Conservation (phyloP, 208 protist genomes). For the Vickermania spadyakhi region DNA sequence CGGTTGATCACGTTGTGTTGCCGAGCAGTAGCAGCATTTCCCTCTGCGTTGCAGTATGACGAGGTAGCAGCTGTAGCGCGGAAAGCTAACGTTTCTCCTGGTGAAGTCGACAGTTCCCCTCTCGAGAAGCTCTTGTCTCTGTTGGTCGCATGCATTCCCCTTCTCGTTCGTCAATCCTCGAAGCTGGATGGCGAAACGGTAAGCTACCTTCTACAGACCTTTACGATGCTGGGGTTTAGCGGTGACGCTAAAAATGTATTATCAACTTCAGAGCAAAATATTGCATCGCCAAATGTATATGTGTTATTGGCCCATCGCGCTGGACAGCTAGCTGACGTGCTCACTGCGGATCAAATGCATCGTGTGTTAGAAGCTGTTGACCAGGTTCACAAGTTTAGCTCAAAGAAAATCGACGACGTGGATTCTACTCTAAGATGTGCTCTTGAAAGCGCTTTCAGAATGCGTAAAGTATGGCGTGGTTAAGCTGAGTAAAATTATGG, state of each 20-base stretch:
- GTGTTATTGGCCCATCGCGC: slow-evolving; percentile 40
- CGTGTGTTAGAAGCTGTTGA: slow-evolving; percentile 52
- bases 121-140: neutral
- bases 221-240: slow-evolving; percentile 35
- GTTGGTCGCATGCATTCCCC: slow-evolving; percentile 34
- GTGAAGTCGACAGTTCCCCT: too few species aligned
- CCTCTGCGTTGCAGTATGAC: neutral
- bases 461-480: neutral
- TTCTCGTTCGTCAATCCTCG: slow-evolving; percentile 32
- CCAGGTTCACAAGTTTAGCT: slow-evolving; percentile 5
- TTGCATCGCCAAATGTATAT: slow-evolving; percentile 26
- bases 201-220: slow-evolving; percentile 47
- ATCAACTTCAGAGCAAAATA: slow-evolving; percentile 2
- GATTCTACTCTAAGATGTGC: neutral
- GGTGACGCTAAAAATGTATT: slow-evolving; percentile 10
- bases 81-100: too few species aligned
- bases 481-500: too few species aligned
- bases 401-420: neutral
- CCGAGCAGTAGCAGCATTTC: neutral
- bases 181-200: slow-evolving; percentile 47
- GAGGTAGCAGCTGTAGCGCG: too few species aligned
- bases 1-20: neutral
- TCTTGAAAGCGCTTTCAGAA: neutral
- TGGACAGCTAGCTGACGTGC: slow-evolving; percentile 31
- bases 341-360: slow-evolving; percentile 41